These are phyloP conservation scores for Blastocystis sp. DNA, from an alignment of 352 stramenopile genomes.

Conservation along the genomic window DNA sequence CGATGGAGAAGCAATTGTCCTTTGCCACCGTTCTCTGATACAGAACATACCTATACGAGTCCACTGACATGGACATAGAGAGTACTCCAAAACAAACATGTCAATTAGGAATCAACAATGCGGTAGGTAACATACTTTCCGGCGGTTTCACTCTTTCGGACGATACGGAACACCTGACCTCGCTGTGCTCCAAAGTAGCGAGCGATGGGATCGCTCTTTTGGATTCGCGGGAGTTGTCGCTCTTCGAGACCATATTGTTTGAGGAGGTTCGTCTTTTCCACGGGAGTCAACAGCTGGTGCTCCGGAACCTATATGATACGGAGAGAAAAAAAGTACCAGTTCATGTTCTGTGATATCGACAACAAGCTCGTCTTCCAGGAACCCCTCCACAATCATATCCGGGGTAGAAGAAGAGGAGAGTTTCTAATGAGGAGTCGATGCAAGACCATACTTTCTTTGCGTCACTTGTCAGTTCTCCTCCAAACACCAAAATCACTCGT, in stretches of 20 bases:
- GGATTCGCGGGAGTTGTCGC: conserved; percentile 94
- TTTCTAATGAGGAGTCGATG: conserved; percentile 65
- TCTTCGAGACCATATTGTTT: conserved; percentile 81
- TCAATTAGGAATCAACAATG: conserved; percentile 64
- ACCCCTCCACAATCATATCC: conserved; percentile 75
- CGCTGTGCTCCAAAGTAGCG: conserved; percentile 90
- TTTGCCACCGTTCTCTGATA: not conserved
- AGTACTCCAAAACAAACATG: not conserved
- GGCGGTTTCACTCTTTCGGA: conserved; percentile 92
- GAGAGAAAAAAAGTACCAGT: conserved; percentile 68
- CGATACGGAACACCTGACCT: conserved; percentile 98
- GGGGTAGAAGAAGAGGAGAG: not conserved
- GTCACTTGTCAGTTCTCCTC: conserved; percentile 87
- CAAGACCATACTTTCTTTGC: conserved; percentile 74
- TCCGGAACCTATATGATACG: conserved; percentile 69
- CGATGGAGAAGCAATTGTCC: not conserved
- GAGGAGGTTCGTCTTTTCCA: conserved; percentile 91
- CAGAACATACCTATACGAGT: not conserved
- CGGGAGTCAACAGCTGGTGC: conserved; percentile 86
- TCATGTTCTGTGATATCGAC: conserved; percentile 99
- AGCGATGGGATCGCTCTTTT: conserved; percentile 92
- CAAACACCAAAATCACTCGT: conserved; percentile 91
- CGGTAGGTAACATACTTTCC: conserved; percentile 98
- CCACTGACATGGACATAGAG: not conserved
- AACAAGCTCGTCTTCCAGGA: conserved; percentile 94